Base-by-base conservation (phyloP, 345 rosid species). In the Lumnitzera littorea region DNA sequence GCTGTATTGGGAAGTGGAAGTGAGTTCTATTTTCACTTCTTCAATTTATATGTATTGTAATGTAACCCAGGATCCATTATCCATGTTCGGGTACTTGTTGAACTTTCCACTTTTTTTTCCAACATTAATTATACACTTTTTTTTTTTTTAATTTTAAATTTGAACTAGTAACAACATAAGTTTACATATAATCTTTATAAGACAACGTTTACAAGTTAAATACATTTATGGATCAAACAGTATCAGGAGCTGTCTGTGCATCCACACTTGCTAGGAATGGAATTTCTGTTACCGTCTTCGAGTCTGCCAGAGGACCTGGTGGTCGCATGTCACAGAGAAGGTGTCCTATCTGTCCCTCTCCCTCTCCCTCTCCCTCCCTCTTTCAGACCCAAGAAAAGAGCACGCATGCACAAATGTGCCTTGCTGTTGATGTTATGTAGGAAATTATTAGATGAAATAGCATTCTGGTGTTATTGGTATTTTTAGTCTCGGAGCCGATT, bases 261-360 rank as follows among this genome's bases (percentile, higher is more conserved):
- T 84, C 96, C n/a, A 70, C 85, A 15, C 80, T 86, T 15, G 89
- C 91, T 31, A 78, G 64, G 71, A 84, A 78, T 70, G 96, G 89
- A 17, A 50, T 84, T 61, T 72, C 97, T 12, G 96, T 91, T 55
- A 84, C 89, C 13, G 73, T 91, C 52, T 88, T 91, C 76, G 94
- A 91, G 2, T 78, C 88, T 13, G 94, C 83, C 65, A 76, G 91
- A 66, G 94, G 89, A 43, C 91, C 97, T 13, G 97, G 89, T 51
- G 98, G 94, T 49, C 91, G 94, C 41, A 86, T 84, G 89, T 86
- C 96, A 53, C 98, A 83, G 63, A 80, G 98, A 73, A 91, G 91
- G 97, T 23, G 11, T 48, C 24, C 58, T 25, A 2, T n/a, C 36
- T 31, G 36, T 3, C 0, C 47, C 36, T 60, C 3, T 24, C 46